phyloP scores from a whole-genome alignment of 2,329 filamentous ascomycete genomes.

The Penicillium italicum region DNA sequence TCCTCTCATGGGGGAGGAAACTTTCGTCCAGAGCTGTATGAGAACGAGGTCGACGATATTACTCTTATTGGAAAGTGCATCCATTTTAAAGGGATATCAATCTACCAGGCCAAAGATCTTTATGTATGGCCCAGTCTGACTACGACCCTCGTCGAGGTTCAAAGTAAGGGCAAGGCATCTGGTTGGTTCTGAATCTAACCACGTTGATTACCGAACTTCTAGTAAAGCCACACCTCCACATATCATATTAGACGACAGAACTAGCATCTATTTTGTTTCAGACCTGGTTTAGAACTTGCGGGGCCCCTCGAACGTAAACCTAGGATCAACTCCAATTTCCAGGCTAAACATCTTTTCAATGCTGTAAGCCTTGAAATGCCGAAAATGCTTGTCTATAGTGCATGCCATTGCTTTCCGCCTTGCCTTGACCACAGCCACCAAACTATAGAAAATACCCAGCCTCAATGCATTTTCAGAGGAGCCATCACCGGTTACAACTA shows the following conservation, averaged over 20 bases:
- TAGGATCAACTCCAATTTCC: not conserved
- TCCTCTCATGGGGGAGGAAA: not conserved
- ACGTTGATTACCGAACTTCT: not conserved
- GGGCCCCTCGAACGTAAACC: not conserved
- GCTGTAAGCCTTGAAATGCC: not conserved
- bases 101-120: not conserved
- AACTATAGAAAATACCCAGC: not conserved
- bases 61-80: not conserved
- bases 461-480: not conserved
- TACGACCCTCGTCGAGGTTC: not conserved
- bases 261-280: constrained; percentile 1
- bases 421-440: not conserved
- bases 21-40: not conserved
- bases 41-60: not conserved
- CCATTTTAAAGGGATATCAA: not conserved
- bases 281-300: not conserved
- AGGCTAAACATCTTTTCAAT: not conserved
- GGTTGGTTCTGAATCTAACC: not conserved
- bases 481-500: not conserved
- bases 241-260: not conserved
- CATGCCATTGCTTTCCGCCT: not conserved
- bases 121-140: not conserved
- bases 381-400: not conserved
- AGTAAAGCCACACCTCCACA: not conserved
- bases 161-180: not conserved